Conservation (phyloP, 2,329 filamentous ascomycete genomes). For the Phaeosphaeria sp. region DNA sequence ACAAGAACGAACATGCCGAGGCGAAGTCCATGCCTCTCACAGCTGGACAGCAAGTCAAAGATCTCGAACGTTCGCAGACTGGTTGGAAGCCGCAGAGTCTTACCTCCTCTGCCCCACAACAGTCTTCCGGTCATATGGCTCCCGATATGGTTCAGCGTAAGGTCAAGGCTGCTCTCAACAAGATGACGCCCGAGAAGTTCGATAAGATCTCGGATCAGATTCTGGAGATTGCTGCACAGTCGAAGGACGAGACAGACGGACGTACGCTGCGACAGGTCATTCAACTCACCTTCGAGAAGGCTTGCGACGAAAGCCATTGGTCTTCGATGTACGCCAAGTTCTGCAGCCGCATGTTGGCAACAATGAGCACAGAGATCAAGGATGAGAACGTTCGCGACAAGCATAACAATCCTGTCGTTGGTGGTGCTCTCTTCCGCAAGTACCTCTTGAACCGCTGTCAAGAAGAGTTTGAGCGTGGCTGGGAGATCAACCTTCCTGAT, state of each 20-base stretch:
- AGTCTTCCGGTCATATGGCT: conserved; percentile 66
- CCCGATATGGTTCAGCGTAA: conserved; percentile 96
- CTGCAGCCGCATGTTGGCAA: conserved; percentile 95
- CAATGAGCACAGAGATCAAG: conserved; percentile 82
- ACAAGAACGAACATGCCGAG: conserved; percentile 67
- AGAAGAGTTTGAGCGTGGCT: conserved; percentile 97
- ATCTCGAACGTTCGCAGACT: conserved; percentile 72
- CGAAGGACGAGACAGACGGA: conserved; percentile 92
- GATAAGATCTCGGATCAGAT: conserved; percentile 95
- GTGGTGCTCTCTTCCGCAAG: conserved; percentile 95
- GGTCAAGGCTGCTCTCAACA: conserved; percentile 98
- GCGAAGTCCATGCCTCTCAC: conserved; percentile 93
- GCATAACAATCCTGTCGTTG: conserved; percentile 84
- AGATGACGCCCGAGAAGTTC: conserved; percentile 99
- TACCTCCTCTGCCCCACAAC: conserved; percentile 44
- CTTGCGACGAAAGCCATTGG: conserved; percentile 98
- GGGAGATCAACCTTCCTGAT: conserved; percentile 85
- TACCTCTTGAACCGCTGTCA: conserved; percentile 98
- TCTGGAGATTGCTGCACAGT: conserved; percentile 88
- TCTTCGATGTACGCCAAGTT: conserved; percentile 99
- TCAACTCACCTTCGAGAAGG: conserved; percentile 98
- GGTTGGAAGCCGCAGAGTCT: conserved; percentile 85
- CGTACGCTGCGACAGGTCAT: conserved; percentile 97
- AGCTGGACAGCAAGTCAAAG: conserved; percentile 79
- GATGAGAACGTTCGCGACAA: conserved; percentile 96